Conservation (phyloP, 768 basidiomycete genomes). For the Pleurotus pulmonarius region DNA sequence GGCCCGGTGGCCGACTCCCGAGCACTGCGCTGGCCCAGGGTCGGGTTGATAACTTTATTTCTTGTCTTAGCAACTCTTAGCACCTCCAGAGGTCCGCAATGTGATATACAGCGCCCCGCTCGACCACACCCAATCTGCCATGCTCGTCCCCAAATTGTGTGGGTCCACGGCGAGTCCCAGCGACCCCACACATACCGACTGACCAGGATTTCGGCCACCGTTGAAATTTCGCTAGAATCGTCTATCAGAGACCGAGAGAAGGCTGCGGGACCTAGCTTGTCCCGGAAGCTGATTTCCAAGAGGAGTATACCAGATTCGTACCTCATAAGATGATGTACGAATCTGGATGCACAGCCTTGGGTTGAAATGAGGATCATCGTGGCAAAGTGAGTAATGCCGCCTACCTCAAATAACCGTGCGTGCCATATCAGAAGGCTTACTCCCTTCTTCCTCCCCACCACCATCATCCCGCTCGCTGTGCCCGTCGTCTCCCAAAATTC, state of each 20-base stretch:
- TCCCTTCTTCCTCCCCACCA: not conserved
- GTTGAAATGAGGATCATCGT: conserved; percentile 9
- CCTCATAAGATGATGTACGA: conserved; percentile 3
- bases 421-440: not conserved
- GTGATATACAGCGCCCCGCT: not conserved
- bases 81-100: not conserved
- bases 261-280: not conserved
- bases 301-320: not conserved
- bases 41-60: not conserved
- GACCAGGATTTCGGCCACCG: not conserved
- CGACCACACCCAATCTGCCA: not conserved
- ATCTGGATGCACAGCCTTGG: conserved; percentile 7
- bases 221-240: not conserved
- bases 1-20: not conserved
- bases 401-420: conserved; percentile 3
- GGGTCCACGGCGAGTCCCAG: not conserved
- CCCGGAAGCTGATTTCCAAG: conserved; percentile 3
- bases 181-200: not conserved
- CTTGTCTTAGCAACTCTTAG: not conserved
- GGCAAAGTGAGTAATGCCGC: conserved; percentile 4
- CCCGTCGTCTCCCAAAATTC: not conserved
- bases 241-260: not conserved
- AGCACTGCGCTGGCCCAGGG: not conserved
- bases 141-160: not conserved
- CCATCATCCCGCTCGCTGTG: not conserved